Base-by-base conservation (phyloP, 768 basidiomycete species). In the Austroboletus eburneus region DNA sequence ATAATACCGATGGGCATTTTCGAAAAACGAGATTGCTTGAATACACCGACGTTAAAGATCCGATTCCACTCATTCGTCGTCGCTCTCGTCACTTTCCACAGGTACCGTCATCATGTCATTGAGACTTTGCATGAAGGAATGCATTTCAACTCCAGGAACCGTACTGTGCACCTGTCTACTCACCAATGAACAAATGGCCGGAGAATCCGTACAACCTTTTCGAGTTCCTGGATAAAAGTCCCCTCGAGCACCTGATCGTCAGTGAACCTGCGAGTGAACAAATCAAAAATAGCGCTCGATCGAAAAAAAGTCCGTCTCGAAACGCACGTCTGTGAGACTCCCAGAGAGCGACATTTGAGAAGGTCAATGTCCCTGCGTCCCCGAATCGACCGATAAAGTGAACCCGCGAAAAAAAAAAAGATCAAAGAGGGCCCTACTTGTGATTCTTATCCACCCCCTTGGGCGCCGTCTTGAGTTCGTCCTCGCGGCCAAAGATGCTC, bases 371-470 rank as follows among this genome's bases (percentile, higher is more conserved):
- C 91, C 64, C 85, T 88, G 30, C 2, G 49, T 37, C 42, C 16
- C 30, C n/a, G n/a, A 39, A 23, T 27, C 16, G 45, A 18, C 23
- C 22, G 9, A 48, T 39, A 32, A 40, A n/a, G n/a, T n/a, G n/a
- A n/a, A n/a, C n/a, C n/a, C n/a, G n/a, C n/a, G n/a, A n/a, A n/a
- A n/a, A n/a, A n/a, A n/a, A n/a, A n/a, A 34, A 36, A 41, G 14
- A 39, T 23, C 4, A n/a, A 7, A 32, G 4, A 13, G 37, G 9
- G 57, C 75, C n/a, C 16, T 45, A 89, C 87, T 74, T 73, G 62
- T 97, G 92, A 24, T 75, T 76, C 67, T 92, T 98, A 42, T 79
- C 78, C 9, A 95, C 69, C 0, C 92, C 94, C 59, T 96, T 97
- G 1, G 94, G 94, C 5, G 92, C 90, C 0, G 80, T 81, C 69